Evolutionary conservation across 169 alveolate species (phyloP).

Genomic region (Toxoplasma gondii): DNA sequence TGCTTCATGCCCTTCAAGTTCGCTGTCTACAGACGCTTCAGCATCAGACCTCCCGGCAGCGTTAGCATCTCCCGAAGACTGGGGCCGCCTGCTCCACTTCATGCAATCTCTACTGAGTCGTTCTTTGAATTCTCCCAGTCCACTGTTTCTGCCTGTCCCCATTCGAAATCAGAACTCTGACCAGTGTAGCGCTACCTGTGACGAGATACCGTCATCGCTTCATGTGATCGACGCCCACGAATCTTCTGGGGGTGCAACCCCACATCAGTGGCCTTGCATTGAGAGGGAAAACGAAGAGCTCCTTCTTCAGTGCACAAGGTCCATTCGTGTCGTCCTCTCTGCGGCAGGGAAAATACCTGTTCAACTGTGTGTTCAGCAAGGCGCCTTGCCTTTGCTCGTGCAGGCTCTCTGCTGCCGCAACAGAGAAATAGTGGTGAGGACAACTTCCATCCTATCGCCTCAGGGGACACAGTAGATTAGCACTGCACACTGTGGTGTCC

Average conservation of each 20-base stretch:
- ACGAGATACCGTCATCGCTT: background rate
- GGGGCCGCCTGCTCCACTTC: background rate
- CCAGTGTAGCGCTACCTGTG: background rate
- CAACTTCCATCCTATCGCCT: background rate
- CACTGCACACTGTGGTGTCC: background rate
- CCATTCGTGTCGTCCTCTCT: slow-evolving; percentile 1
- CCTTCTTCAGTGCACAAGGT: background rate
- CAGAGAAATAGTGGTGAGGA: slow-evolving; percentile 43
- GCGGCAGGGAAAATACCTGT: slow-evolving; percentile 50
- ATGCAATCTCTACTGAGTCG: background rate
- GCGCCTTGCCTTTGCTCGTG: slow-evolving; percentile 59
- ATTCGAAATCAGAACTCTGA: background rate
- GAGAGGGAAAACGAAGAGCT: background rate
- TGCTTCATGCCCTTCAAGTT: background rate
- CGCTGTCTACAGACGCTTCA: background rate
- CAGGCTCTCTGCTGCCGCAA: slow-evolving; percentile 46
- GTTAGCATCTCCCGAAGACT: background rate
- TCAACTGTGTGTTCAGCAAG: slow-evolving; percentile 39
- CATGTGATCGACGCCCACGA: background rate
- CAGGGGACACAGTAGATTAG: background rate
- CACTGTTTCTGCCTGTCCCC: background rate
- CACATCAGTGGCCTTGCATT: background rate
- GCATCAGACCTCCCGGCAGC: background rate
- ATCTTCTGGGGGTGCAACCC: background rate
- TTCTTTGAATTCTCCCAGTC: background rate